A percentile compares a stretch with the other conserved stretches of the same genome.
Conservation (phyloP, 2,329 filamentous ascomycete species). For the Cladosporium sp. region DNA sequence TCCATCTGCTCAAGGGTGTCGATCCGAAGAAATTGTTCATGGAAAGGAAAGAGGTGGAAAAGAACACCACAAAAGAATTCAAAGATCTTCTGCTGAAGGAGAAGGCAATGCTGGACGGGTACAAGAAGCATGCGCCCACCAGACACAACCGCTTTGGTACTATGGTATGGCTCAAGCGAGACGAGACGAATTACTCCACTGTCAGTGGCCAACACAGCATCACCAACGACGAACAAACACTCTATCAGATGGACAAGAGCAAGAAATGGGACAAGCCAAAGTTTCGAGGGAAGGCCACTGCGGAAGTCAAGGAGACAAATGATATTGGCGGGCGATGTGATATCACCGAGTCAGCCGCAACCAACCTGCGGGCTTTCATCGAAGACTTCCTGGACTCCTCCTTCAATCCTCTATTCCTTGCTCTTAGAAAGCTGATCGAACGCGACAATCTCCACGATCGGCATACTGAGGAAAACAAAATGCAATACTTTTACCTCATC, state of each 20-base stretch:
- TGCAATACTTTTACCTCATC: slow-evolving; percentile 88
- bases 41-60: slow-evolving; percentile 66
- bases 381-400: slow-evolving; percentile 91
- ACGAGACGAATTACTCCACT: slow-evolving; percentile 76
- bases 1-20: slow-evolving; percentile 86
- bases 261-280: slow-evolving; percentile 87
- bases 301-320: slow-evolving; percentile 47
- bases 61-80: slow-evolving; percentile 68
- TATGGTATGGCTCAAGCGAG: slow-evolving; percentile 93
- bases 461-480: slow-evolving; percentile 45
- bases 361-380: slow-evolving; percentile 74
- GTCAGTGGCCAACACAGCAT: slow-evolving; percentile 86
- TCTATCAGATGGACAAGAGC: slow-evolving; percentile 82
- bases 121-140: slow-evolving; percentile 73
- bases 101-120: slow-evolving; percentile 71
- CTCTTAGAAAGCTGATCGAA: slow-evolving; percentile 83
- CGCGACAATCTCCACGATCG: slow-evolving; percentile 68
- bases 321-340: slow-evolving; percentile 72
- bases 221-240: slow-evolving; percentile 63
- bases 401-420: slow-evolving; percentile 82
- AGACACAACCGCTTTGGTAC: slow-evolving; percentile 92
- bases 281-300: slow-evolving; percentile 39
- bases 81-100: slow-evolving; percentile 74
- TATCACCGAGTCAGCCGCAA: slow-evolving; percentile 68
- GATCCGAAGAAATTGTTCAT: slow-evolving; percentile 81